phyloP scores from a whole-genome alignment of 202 grass and related monocot species.

The Hordeum pubiflorum region DNA sequence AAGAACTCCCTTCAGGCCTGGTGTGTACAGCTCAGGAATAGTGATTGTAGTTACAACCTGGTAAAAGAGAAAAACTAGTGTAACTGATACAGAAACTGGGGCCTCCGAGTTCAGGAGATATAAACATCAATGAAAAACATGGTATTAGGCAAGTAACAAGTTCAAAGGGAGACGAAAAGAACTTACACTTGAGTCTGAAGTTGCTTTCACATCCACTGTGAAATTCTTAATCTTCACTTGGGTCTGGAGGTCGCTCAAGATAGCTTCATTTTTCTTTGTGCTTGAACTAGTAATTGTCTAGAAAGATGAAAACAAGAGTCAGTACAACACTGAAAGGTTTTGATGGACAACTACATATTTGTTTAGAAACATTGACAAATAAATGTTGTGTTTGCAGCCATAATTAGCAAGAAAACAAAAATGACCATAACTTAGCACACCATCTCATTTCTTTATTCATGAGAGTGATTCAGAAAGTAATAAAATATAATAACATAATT shows the following conservation, averaged over 20 bases:
- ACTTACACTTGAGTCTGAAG: conserved; percentile 71
- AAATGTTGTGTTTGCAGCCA: neutral
- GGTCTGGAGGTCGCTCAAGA: conserved; percentile 65
- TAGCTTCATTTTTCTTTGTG: conserved; percentile 62
- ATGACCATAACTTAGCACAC: neutral
- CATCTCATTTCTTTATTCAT: neutral
- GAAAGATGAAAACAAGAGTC: neutral
- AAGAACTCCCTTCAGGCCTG: conserved; percentile 65
- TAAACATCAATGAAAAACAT: neutral
- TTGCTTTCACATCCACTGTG: conserved; percentile 77
- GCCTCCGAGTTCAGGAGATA: neutral
- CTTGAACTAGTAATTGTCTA: conserved; percentile 64
- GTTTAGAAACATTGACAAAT: neutral
- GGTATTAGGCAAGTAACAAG: neutral
- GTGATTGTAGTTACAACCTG: conserved; percentile 59
- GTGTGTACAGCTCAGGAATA: conserved; percentile 45
- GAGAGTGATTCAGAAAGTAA: neutral
- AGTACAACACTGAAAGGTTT: neutral
- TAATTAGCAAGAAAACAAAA: neutral
- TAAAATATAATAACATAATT: neutral
- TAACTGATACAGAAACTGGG: conserved; percentile 10
- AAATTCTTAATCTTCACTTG: conserved; percentile 57
- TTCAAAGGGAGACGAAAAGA: neutral
- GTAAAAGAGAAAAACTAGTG: neutral
- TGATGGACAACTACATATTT: neutral